phyloP scores from a whole-genome alignment of 2,329 filamentous ascomycete species.

The Chaetomium strumarium region DNA sequence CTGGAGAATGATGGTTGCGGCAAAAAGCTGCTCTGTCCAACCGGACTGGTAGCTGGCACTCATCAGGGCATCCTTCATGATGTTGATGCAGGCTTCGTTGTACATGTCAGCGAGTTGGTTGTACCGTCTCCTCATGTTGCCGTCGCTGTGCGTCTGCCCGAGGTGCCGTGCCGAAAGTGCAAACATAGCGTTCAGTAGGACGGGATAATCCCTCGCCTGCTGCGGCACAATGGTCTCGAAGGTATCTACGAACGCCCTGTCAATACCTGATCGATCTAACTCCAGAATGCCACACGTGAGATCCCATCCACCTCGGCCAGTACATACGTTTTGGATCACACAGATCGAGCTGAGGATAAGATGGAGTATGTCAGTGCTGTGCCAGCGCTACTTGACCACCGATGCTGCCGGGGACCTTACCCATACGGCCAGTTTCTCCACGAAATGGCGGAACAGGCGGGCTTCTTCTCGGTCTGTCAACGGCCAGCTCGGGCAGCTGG shows the following conservation, averaged over 20 bases:
- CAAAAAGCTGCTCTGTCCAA: conserved; percentile 46
- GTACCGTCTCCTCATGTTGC: conserved; percentile 31
- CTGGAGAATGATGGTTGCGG: conserved; percentile 51
- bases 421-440: conserved; percentile 33
- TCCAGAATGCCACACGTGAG: not conserved
- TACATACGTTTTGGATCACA: conserved; percentile 32
- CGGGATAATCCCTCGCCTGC: conserved; percentile 43
- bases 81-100: conserved; percentile 45
- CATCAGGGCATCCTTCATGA: conserved; percentile 35
- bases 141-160: conserved; percentile 33
- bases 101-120: conserved; percentile 47
- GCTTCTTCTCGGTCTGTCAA: conserved; percentile 27
- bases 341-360: conserved; percentile 34
- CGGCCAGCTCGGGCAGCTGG: conserved; percentile 22
- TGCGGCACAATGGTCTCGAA: conserved; percentile 51
- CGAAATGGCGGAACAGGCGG: conserved; percentile 30
- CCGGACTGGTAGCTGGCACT: conserved; percentile 39
- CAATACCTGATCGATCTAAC: not conserved
- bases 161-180: conserved; percentile 51
- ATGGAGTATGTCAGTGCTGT: not conserved
- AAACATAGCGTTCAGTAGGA: conserved; percentile 51
- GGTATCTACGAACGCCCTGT: conserved; percentile 29
- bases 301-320: not conserved
- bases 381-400: not conserved
- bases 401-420: conserved; percentile 19